phyloP scores from a whole-genome alignment of 768 basidiomycete genomes.

The Auriscalpium microsporum region DNA sequence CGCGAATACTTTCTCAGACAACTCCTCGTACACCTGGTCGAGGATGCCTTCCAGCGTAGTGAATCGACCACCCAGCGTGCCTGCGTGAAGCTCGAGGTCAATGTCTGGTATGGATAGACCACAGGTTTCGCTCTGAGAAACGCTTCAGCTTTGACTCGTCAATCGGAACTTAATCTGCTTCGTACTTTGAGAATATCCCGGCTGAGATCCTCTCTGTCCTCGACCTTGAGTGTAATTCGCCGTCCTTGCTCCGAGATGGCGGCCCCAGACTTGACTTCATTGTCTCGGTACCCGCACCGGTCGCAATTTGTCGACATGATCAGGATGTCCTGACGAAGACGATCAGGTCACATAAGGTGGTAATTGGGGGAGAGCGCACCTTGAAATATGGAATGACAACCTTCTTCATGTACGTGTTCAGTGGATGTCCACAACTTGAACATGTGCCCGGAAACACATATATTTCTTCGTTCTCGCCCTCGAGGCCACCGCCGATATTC shows the following conservation, averaged over 20 bases:
- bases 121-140: constrained; percentile 77
- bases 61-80: constrained; percentile 94
- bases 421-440: constrained; percentile 75
- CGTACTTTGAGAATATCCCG: constrained; percentile 89
- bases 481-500: constrained; percentile 17
- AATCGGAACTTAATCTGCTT: not conserved
- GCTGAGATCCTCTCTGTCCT: constrained; percentile 86
- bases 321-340: constrained; percentile 63
- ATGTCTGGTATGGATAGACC: constrained; percentile 91
- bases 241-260: constrained; percentile 87
- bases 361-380: constrained; percentile 25
- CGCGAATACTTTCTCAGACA: constrained; percentile 79
- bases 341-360: not conserved
- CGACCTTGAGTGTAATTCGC: constrained; percentile 79
- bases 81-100: constrained; percentile 82
- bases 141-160: not conserved
- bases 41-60: constrained; percentile 96
- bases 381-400: constrained; percentile 97
- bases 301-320: constrained; percentile 99
- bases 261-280: constrained; percentile 91
- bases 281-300: constrained; percentile 91
- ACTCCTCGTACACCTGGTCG: constrained; percentile 90
- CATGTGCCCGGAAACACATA: constrained; percentile 83
- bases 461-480: constrained; percentile 71
- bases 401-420: constrained; percentile 92